These are phyloP conservation scores for Phytophthora pinifolia DNA, from an alignment of 352 stramenopile species.

Conservation along the genomic window DNA sequence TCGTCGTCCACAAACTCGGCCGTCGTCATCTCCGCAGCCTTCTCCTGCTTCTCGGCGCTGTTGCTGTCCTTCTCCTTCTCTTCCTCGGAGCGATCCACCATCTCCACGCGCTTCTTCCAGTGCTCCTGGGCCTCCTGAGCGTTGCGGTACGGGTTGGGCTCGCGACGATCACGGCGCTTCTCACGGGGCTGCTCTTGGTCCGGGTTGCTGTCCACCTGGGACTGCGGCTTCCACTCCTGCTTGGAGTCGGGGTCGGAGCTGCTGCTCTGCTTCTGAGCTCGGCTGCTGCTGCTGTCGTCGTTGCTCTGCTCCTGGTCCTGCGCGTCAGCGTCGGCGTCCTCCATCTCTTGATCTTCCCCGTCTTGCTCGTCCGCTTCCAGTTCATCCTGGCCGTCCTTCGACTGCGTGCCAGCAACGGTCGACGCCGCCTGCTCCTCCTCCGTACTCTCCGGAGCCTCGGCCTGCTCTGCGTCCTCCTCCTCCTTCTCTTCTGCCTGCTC, in stretches of 20 bases:
- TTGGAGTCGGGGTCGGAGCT: conserved; percentile 59
- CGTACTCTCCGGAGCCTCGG: conserved; percentile 37
- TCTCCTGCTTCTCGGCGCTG: conserved; percentile 35
- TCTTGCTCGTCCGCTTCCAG: conserved; percentile 61
- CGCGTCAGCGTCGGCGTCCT: conserved; percentile 49
- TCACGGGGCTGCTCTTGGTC: conserved; percentile 54
- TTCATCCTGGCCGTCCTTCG: conserved; percentile 81
- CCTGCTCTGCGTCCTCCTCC: conserved; percentile 63
- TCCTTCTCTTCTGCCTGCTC: conserved; percentile 62
- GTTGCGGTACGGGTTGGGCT: conserved; percentile 96
- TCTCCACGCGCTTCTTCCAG: conserved; percentile 96
- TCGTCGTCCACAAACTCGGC: conserved; percentile 74
- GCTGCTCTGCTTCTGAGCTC: conserved; percentile 47
- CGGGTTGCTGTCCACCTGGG: conserved; percentile 40
- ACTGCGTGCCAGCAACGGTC: conserved; percentile 73
- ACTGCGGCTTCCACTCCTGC: conserved; percentile 59
- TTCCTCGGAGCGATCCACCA: conserved; percentile 63
- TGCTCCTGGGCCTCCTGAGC: conserved; percentile 95
- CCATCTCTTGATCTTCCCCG: conserved; percentile 44
- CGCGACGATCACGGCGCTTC: conserved; percentile 77
- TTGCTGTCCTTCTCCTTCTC: conserved; percentile 40
- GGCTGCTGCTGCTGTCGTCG: conserved; percentile 61
- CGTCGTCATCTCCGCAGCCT: conserved; percentile 42
- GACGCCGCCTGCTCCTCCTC: conserved; percentile 61
- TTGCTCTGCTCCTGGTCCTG: conserved; percentile 50